Evolutionary conservation across 345 rosid species (phyloP), one percentile per base, ranked within the genome.

Genomic region (Citrus sinensis): DNA sequence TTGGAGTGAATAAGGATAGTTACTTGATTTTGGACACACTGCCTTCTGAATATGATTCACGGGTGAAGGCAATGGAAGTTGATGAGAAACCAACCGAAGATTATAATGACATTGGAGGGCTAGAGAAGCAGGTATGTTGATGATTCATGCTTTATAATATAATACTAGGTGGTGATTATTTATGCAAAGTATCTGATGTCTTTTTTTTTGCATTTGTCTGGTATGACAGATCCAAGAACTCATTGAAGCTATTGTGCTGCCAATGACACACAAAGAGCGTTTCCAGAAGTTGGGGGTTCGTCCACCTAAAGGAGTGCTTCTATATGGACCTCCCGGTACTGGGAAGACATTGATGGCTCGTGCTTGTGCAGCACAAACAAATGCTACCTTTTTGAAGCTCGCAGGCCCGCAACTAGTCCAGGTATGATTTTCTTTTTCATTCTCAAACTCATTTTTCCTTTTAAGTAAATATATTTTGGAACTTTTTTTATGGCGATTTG

Each of bases 331-430:
- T 78, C 99, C 99, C 62, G 99, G 99, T 66, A 97, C 99, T 62
- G 99, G 99, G 75, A 97, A 97, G 76, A 97, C 99, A 72, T 81
- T 97, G 81, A 97, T 97, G 99, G 99, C 98, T 1, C 97, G 99
- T 77, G 99, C 99, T 65, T 97, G 99, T 85, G 99, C 98, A 16
- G 99, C 99, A 24, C 99, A 94, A 78, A 97, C 98, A 77, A 97
- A 97, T 74, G 99, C 99, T 71, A 97, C 99, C 39, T 97, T 93
- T 83, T 87, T 97, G 72, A 97, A 97, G 87, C 84, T 97, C 75
- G 99, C 99, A 34, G 99, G 99, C 40, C 98, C 99, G 17, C 99
- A 97, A 76, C 89, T 97, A 76, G 99, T 97, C 51, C 99, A 97
- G 93, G 99, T 94, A 87, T 40, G 39, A 64, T 55, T 34, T 55